Evolutionary conservation across 2,329 filamentous ascomycete species (phyloP).

Genomic region (Neofusicoccum cordaticola): DNA sequence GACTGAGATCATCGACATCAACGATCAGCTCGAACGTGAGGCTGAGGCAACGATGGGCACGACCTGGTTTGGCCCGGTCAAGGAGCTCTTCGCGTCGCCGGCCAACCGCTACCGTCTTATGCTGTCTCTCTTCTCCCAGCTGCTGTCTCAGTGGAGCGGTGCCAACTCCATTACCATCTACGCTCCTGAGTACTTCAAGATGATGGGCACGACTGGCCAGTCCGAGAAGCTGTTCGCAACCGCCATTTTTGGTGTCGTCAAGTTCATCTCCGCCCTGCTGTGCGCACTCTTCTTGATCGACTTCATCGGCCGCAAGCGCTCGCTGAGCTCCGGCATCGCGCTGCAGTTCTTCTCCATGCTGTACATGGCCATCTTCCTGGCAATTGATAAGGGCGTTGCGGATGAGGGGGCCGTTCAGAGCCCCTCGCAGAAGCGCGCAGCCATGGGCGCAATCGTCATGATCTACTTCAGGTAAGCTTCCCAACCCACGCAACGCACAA

Average conservation of each 20-base stretch:
- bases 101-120: slow-evolving; percentile 73
- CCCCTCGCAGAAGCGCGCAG: slow-evolving; percentile 51
- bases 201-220: slow-evolving; percentile 67
- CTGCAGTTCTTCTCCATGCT: slow-evolving; percentile 52
- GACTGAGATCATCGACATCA: slow-evolving; percentile 63
- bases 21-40: slow-evolving; percentile 65
- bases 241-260: slow-evolving; percentile 72
- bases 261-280: slow-evolving; percentile 63
- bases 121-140: slow-evolving; percentile 65
- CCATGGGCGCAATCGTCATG: slow-evolving; percentile 65
- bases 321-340: slow-evolving; percentile 48
- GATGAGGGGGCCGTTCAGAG: slow-evolving; percentile 51
- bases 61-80: slow-evolving; percentile 62
- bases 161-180: slow-evolving; percentile 75
- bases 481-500: background rate
- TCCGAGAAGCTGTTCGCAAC: slow-evolving; percentile 70
- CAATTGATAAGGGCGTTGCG: slow-evolving; percentile 58
- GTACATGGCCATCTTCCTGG: slow-evolving; percentile 54
- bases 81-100: slow-evolving; percentile 65
- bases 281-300: slow-evolving; percentile 80
- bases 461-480: slow-evolving; percentile 49
- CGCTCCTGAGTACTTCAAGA: slow-evolving; percentile 68
- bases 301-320: slow-evolving; percentile 68
- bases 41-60: slow-evolving; percentile 67
- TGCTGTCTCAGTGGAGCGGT: slow-evolving; percentile 72